Evolutionary conservation across 352 stramenopile genomes (phyloP), one percentile per base, ranked within the genome.

Genomic region (Phytophthora pini): DNA sequence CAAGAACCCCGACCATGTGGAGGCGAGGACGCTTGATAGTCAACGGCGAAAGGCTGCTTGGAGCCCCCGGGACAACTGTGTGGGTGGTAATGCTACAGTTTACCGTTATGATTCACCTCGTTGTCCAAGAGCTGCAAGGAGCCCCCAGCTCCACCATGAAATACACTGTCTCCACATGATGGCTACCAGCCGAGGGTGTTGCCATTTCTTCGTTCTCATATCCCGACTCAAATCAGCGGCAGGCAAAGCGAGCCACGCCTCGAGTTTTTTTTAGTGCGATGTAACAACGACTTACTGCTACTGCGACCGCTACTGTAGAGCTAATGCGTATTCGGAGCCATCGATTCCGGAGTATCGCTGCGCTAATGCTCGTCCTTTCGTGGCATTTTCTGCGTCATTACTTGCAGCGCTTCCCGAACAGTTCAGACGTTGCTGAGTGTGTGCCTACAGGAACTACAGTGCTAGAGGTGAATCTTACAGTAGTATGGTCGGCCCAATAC

Each of bases 381-480:
- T 48, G 59, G 58, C 41, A 51, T 51, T 59, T 72, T 50, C 49
- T 64, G 47, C 46, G 24, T 58, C 26, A 70, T 74, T 70, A 64
- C 64, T 53, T 57, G 39, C 32, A 36, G 8, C 46, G 17, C 17
- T 20, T 20, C 31, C 45, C 31, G 38, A 72, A 68, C 43, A 55
- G 45, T 68, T 59, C 57, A 46, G 64, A 57, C 17, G 44, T 20
- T 29, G 22, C 17, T 4, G 11, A 49, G 48, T 63, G 38, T 40
- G 63, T 62, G 49, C 38, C 29, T 41, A 44, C 31, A 45, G 13
- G 12, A 24, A 31, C 3, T 48, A 9, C 31, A 26, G 46, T 41
- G 40, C 17, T 48, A 31, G 17, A 24, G 24, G 20, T 39, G 45
- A 34, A 29, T 38, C 17, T 27, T 27, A 17, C 22, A 55, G 46